Evolutionary conservation across 2,329 filamentous ascomycete species (phyloP), one percentile per base, ranked within the genome.

Genomic region (Alternaria sp.): DNA sequence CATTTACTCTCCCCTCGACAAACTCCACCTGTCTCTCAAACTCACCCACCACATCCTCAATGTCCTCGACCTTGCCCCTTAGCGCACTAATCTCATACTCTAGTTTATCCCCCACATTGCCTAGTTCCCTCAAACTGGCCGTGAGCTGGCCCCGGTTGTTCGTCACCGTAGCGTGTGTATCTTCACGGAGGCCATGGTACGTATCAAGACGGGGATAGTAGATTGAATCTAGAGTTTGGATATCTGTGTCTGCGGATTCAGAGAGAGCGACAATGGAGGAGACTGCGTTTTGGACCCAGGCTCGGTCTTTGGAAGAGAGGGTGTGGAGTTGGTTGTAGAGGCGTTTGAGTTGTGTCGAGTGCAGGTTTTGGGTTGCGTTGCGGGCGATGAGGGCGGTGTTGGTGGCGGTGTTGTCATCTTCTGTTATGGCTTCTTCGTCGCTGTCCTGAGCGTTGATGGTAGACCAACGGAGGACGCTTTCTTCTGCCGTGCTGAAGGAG

Each of bases 71-170:
- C 69, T 92, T 92, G 46, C 88, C 87, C 48, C 88, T 83, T n/a
- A 98, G 81, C 14, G 88, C 87, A 59, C 90, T 86, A 61, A 97
- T 89, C 80, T 97, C 94, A 77, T 98, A 98, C 71, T 98, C 93
- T 54, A 98, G 82, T 77, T 93, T 93, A 21, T 92, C 92, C 3
- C 90, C 87, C 37, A 96, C 81, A 23, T 90, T 85, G 74, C 96
- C 93, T 13, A 97, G 83, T 63, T 95, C 91, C 74, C 90, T 90
- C 60, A 93, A 82, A 14, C 85, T 84, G 72, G 95, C 91, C 4
- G 85, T 86, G 36, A 96, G 80, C 51, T 85, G 83, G 23, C 84
- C 83, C 39, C 88, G 86, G 77, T 96, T 90, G 46, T 89, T 86
- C 0, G 84, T 83, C 9, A 97, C 78, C 14, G 92, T 80, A 57